Percentiles rank a stretch among this genome's conserved stretches.
Conservation (phyloP, 176 grass and related monocot species). For the Sorghum bicolor region DNA sequence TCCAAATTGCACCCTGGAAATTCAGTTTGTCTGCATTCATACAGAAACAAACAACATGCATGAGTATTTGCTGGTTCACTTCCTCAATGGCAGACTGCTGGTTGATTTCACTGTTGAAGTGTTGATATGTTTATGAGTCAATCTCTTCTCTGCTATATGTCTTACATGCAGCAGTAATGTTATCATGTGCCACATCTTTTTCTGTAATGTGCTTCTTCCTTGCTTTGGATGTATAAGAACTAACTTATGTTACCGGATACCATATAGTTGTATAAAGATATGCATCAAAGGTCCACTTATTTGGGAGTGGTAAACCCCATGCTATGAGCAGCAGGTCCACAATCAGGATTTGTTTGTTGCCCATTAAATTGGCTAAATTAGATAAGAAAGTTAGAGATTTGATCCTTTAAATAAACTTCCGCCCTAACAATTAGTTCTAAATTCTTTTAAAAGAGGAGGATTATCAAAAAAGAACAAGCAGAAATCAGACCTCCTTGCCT, state of each 20-base stretch:
- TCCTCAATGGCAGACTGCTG: conserved; percentile 8
- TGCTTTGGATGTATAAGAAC: conserved; percentile 16
- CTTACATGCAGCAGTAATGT: background rate
- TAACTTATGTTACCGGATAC: background rate
- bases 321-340: background rate
- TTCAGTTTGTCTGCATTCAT: conserved; percentile 13
- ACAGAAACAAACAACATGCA: background rate
- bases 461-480: background rate
- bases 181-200: background rate
- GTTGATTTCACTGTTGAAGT: background rate
- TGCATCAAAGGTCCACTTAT: conserved; percentile 13
- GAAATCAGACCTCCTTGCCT: background rate
- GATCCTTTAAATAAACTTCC: background rate
- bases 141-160: background rate
- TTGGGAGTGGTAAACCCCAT: background rate
- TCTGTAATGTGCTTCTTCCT: background rate
- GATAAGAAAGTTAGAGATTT: background rate
- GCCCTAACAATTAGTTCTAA: background rate
- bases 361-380: background rate
- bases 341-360: background rate
- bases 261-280: background rate
- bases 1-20: background rate
- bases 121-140: background rate
- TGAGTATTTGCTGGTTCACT: background rate
- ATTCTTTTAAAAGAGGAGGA: background rate